These are phyloP conservation scores for Salvia hispanica DNA, from an alignment of 257 asterid genomes.

Conservation along the genomic window DNA sequence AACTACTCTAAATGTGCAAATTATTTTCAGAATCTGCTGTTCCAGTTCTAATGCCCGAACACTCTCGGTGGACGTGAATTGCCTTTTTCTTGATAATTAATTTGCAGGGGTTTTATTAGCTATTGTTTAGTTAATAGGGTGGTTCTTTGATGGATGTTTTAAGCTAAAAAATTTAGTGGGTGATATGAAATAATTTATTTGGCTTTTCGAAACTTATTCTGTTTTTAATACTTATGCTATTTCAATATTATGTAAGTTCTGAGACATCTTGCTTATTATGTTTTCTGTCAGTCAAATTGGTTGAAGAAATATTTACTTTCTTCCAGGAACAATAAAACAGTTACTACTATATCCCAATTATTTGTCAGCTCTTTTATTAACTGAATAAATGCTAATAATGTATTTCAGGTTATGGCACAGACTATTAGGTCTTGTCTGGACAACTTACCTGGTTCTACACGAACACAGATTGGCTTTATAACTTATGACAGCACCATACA, in stretches of 20 bases:
- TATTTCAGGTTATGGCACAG: constrained; percentile 81
- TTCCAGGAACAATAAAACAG: constrained; percentile 20
- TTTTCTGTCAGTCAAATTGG: constrained; percentile 10
- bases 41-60: constrained; percentile 8
- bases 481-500: constrained; percentile 95
- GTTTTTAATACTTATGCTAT: background rate
- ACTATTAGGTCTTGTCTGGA: constrained; percentile 91
- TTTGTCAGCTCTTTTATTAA: constrained; percentile 19
- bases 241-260: constrained; percentile 23
- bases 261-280: background rate
- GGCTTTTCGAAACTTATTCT: background rate
- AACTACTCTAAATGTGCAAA: constrained; percentile 1
- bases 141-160: constrained; percentile 22
- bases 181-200: constrained; percentile 13
- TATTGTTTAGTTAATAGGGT: background rate
- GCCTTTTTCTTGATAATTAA: background rate
- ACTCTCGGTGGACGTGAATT: background rate
- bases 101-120: background rate
- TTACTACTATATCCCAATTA: constrained; percentile 7
- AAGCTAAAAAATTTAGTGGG: constrained; percentile 7
- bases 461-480: constrained; percentile 96
- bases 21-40: background rate
- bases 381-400: constrained; percentile 21
- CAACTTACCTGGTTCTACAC: constrained; percentile 80
- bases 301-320: constrained; percentile 15